phyloP scores from a whole-genome alignment of 2,329 filamentous ascomycete genomes.

The Massarina eburnea region DNA sequence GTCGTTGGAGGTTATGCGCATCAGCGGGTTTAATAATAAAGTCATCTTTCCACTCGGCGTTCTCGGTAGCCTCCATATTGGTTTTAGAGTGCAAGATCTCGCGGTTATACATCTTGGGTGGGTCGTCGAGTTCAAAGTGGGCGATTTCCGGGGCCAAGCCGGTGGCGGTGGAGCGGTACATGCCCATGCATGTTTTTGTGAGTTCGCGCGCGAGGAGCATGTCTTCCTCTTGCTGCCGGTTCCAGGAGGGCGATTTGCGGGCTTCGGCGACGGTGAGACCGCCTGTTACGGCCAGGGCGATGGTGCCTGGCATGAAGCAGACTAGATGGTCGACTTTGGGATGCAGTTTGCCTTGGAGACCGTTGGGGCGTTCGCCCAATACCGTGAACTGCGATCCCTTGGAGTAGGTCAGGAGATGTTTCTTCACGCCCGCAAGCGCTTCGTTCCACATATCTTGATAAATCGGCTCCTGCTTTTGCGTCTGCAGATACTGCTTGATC shows the following conservation, averaged over 20 bases:
- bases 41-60: conserved; percentile 73
- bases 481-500: conserved; percentile 97
- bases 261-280: conserved; percentile 76
- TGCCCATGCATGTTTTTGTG: conserved; percentile 97
- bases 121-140: conserved; percentile 76
- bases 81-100: conserved; percentile 51
- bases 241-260: conserved; percentile 70
- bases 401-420: conserved; percentile 89
- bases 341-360: conserved; percentile 65
- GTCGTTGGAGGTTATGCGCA: conserved; percentile 87
- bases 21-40: conserved; percentile 81
- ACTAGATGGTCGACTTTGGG: conserved; percentile 98
- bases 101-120: conserved; percentile 60
- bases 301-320: conserved; percentile 96
- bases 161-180: conserved; percentile 88
- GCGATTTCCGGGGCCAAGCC: conserved; percentile 94
- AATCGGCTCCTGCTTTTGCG: conserved; percentile 78
- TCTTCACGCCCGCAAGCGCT: conserved; percentile 79
- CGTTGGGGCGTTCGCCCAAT: conserved; percentile 79
- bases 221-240: conserved; percentile 77
- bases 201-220: conserved; percentile 85
- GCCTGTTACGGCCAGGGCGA: conserved; percentile 82
- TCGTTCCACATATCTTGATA: conserved; percentile 95
- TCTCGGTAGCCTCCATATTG: conserved; percentile 34
- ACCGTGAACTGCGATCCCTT: conserved; percentile 80